phyloP scores from a whole-genome alignment of 2,329 filamentous ascomycete species.

The Trichophaea hybrida region DNA sequence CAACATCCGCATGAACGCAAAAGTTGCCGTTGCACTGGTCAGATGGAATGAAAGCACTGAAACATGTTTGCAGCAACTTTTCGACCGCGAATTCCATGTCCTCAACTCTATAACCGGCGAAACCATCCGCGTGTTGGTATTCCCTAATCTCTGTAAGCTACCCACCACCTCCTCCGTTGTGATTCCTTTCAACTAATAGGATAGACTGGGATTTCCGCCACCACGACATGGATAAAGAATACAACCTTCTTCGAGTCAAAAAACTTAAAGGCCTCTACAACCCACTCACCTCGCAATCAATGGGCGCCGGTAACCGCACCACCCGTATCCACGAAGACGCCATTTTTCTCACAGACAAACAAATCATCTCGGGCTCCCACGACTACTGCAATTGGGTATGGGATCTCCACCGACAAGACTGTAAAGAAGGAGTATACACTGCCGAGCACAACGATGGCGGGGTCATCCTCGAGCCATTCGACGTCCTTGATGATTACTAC shows the following conservation, averaged over 20 bases:
- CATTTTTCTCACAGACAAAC: conserved; percentile 20
- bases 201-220: conserved; percentile 25
- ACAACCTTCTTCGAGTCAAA: conserved; percentile 23
- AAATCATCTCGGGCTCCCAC: conserved; percentile 24
- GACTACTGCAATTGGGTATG: conserved; percentile 28
- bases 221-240: conserved; percentile 25
- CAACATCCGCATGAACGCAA: conserved; percentile 21
- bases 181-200: neutral
- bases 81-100: conserved; percentile 24
- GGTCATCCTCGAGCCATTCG: conserved; percentile 16
- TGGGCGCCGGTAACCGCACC: conserved; percentile 24
- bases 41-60: conserved; percentile 24
- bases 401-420: conserved; percentile 15
- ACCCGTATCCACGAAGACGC: conserved; percentile 25
- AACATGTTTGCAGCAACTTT: conserved; percentile 22
- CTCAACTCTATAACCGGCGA: conserved; percentile 19
- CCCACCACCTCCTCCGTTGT: neutral
- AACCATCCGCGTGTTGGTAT: conserved; percentile 19
- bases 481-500: conserved; percentile 26
- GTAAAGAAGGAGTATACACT: conserved; percentile 7
- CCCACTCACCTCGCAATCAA: conserved; percentile 9
- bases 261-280: conserved; percentile 24
- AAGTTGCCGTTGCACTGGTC: conserved; percentile 21
- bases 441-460: conserved; percentile 19
- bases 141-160: conserved; percentile 21